Conservation (phyloP, 2,329 filamentous ascomycete genomes). For the Proliferodiscus dingleyae region DNA sequence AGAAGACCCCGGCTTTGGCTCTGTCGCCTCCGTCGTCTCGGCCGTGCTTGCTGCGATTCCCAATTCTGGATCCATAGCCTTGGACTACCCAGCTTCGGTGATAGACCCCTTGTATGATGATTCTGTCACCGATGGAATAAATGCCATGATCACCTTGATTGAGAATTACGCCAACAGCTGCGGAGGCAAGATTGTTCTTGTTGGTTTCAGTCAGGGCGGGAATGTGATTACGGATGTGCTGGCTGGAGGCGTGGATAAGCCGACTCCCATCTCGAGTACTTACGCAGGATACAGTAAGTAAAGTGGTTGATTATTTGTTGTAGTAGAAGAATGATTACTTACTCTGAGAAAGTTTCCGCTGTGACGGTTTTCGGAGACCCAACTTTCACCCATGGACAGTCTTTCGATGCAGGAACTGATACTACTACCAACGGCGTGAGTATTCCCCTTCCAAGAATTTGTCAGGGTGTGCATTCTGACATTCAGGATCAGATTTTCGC, state of each 20-base stretch:
- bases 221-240: slow-evolving; percentile 18
- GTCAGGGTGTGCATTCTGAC: not conserved
- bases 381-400: slow-evolving; percentile 23
- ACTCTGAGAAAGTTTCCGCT: slow-evolving; percentile 10
- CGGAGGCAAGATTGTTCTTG: slow-evolving; percentile 28
- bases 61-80: slow-evolving; percentile 27
- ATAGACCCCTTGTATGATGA: slow-evolving; percentile 17
- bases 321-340: not conserved
- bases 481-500: not conserved
- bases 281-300: not conserved
- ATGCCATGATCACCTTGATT: slow-evolving; percentile 26
- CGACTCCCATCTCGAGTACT: not conserved
- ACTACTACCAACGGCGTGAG: not conserved
- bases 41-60: slow-evolving; percentile 28
- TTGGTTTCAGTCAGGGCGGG: slow-evolving; percentile 31
- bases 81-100: slow-evolving; percentile 26
- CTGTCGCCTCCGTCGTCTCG: slow-evolving; percentile 25
- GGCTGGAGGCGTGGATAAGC: slow-evolving; percentile 4
- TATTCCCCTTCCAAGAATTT: not conserved
- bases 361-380: slow-evolving; percentile 32
- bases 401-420: slow-evolving; percentile 27
- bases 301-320: not conserved
- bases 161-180: slow-evolving; percentile 26
- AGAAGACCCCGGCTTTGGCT: slow-evolving; percentile 27
- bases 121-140: slow-evolving; percentile 29